A percentile compares a stretch with the other conserved stretches of the same genome.
These are phyloP conservation scores for Aegle marmelos DNA, from an alignment of 345 rosid species.

Conservation along the genomic window DNA sequence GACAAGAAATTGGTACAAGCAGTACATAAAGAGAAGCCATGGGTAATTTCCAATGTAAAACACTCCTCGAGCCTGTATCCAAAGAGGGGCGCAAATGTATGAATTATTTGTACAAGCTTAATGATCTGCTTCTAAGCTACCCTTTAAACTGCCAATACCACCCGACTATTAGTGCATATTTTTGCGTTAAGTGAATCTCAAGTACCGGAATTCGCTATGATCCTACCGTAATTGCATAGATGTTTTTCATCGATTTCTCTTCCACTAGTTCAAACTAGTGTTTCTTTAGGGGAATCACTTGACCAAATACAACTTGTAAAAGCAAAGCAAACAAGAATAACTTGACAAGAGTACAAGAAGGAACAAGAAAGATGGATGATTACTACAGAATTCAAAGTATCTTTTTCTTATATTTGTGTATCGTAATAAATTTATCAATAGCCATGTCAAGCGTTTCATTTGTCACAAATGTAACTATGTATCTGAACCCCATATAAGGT, in stretches of 20 bases:
- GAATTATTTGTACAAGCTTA: not conserved
- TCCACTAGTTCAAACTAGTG: not conserved
- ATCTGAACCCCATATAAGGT: constrained; percentile 36
- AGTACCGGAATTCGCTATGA: not conserved
- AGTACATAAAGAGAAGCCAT: not conserved
- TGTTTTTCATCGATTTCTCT: not conserved
- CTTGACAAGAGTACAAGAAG: not conserved
- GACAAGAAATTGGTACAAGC: not conserved
- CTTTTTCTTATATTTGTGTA: constrained; percentile 32
- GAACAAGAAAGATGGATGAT: not conserved
- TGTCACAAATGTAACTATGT: constrained; percentile 41
- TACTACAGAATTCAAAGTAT: constrained; percentile 18
- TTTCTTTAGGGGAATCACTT: not conserved
- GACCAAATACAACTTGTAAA: not conserved
- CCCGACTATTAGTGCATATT: not conserved
- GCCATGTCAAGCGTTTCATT: constrained; percentile 37
- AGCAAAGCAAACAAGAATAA: not conserved
- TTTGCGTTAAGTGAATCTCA: too few species aligned
- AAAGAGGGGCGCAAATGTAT: too few species aligned
- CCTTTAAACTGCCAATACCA: not conserved
- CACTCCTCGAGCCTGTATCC: too few species aligned
- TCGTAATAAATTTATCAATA: constrained; percentile 34
- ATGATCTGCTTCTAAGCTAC: not conserved
- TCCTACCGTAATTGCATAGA: not conserved
- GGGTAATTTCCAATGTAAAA: not conserved